Evolutionary conservation across 495 filamentous ascomycete species (phyloP), one percentile per base, ranked within the genome.

Genomic region (Neurospora discreta): DNA sequence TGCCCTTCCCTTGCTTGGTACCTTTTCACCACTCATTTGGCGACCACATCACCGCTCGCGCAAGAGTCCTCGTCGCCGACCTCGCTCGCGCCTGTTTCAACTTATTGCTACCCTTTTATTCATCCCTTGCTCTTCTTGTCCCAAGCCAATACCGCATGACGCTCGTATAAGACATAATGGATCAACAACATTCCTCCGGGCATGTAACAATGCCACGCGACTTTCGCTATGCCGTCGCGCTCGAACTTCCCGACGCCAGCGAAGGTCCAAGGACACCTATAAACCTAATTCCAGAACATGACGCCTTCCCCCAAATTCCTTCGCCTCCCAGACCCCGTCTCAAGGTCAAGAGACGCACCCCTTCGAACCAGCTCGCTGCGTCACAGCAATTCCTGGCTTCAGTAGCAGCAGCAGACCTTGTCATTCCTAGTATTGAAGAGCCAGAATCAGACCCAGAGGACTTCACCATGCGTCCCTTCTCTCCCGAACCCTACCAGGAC

Each of bases 331-430:
- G 80, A 71, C 81, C 82, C 71, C 82, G 84, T 60, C 75, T 85
- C 68, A 82, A 77, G 74, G 70, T 86, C 60, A 84, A 84, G 77
- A 81, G 80, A 73, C 84, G 85, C 72, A 80, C 82, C 71, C 80
- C 80, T 69, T 83, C 81, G 58, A 75, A 77, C 11, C 83, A 82
- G 60, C 77, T 85, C 18, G 77, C 82, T 33, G 85, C 85, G 23
- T 85, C 86, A 5, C 83, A 87, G 71, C 84, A 87, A 33, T 88
- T 88, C 71, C 80, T 88, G 4, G 86, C 85, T 10, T 87, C 86
- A 4, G 86, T 88, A 43, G 86, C 84, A 58, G 85, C 86, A 41
- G 86, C 86, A 71, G 84, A 86, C 76, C 77, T 85, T n/a, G 84
- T 85, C 39, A 83, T 87, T 39, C 86, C 86, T 26, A 86, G 85